Base-by-base conservation (phyloP, 176 grass and related monocot genomes). In the Triticum timopheevii region DNA sequence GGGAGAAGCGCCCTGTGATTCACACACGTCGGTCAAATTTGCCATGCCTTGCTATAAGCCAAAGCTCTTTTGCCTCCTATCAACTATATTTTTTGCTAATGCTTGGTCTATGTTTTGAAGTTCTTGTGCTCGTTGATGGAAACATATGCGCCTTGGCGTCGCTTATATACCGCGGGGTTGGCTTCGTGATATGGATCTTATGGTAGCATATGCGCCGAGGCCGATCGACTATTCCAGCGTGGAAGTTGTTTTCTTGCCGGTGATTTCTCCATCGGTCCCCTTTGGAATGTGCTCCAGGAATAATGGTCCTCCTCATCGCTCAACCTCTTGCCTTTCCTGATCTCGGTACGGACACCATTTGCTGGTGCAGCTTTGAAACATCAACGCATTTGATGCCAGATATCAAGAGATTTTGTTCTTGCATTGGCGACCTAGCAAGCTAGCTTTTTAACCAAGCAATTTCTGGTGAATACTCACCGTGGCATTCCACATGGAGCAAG, bases 1-100 rank as follows among this genome's bases (percentile, higher is more conserved):
- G 86, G 90, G 87, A 89, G 87, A 92, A 70, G 16, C 13, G 50
- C 87, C 83, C 90, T 92, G 87, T 74, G 58, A 92, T 89, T 92
- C 87, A 83, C 35, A 79, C 25, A 12, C 15, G 15, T 52, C 49
- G 15, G 49, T 52, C 47, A 15, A 50, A 52, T 17, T 52, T 52
- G 4, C 3, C 49, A 6, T 17, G 15, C 15, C 49, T 52, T 52
- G 49, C 49, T 45, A 4, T 17, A 52, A 52, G 49, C 49, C 15
- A 52, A 52, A 52, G 49, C 47, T 52, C 49, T 52, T 50, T 52
- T 50, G 47, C 13, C 47, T 50, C 47, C 47, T 50, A 13, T 16
- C 47, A 50, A 50, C 12, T 50, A 50, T 50, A 50, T 45, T 1
- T 45, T 50, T 50, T 50, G 3, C 12, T 50, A 50, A 50, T 15